phyloP scores from a whole-genome alignment of 352 stramenopile species.

The Globisporangium canariense region DNA sequence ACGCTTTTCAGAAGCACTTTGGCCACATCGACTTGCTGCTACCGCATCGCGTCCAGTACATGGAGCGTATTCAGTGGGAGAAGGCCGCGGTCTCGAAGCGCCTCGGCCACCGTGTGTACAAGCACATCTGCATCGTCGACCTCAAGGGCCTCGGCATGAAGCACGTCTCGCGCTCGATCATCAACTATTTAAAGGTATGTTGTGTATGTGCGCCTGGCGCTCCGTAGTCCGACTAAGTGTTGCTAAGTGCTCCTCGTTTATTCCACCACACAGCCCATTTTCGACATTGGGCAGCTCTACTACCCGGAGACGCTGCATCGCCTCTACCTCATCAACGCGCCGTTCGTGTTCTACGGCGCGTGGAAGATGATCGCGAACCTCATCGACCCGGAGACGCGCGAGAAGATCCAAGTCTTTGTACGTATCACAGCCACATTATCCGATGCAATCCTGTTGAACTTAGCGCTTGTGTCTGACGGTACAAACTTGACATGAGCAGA shows the following conservation, averaged over 20 bases:
- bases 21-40: conserved; percentile 48
- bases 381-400: conserved; percentile 68
- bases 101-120: conserved; percentile 62
- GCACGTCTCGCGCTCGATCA: conserved; percentile 47
- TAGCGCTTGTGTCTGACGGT: no score
- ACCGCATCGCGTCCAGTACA: conserved; percentile 67
- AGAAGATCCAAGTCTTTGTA: conserved; percentile 80
- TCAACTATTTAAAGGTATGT: conserved; percentile 61
- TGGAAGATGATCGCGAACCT: conserved; percentile 77
- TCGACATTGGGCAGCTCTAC: conserved; percentile 73
- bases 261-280: conserved; percentile 50
- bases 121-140: conserved; percentile 83
- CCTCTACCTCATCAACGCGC: conserved; percentile 79
- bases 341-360: conserved; percentile 78
- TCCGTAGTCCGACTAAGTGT: neutral
- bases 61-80: conserved; percentile 80
- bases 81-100: conserved; percentile 68
- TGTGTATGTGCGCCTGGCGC: neutral
- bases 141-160: conserved; percentile 70
- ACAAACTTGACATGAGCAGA: conserved; percentile 13
- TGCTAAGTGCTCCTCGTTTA: conserved; percentile 9
- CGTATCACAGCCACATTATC: conserved; percentile 10
- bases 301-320: conserved; percentile 80
- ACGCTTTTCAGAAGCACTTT: conserved; percentile 63
- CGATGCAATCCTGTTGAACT: no score